Evolutionary conservation across 2,329 filamentous ascomycete genomes (phyloP), one percentile per base, ranked within the genome.

Genomic region (Fusarium armeniacum): DNA sequence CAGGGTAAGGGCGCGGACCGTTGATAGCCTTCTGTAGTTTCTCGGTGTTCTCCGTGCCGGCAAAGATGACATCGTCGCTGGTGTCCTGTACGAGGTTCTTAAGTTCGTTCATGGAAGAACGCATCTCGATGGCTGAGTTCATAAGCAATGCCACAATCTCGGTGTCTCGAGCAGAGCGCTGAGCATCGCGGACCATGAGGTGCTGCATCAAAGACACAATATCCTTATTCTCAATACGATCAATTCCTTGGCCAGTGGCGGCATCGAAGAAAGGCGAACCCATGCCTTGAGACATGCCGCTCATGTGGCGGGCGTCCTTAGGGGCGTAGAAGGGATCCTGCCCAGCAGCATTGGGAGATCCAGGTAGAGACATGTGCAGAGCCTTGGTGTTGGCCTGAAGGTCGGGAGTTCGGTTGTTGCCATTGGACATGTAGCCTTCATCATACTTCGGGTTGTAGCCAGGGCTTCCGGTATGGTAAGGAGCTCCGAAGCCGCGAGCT

Each of bases 121-220:
- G 93, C 94, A 98, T 98, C 81, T 99, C 96, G 15, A 96, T 91
- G 6, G 96, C 95, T 57, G 94, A 94, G 63, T 95, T 91, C 65
- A 99, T 96, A 33, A 99, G 88, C 1, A 96, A 95, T 47, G 98
- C 93, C 20, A 99, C 84, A 58, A 99, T 98, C 80, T 99, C 96
- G 0, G 96, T 98, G 75, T 99, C 96, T 45, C 96, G 89, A 46
- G 96, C 96, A 80, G 96, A 98, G 63, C 96, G 91, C 81, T 98
- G 95, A 41, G 95, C 96, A 81, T 99, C 96, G 36, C 96, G 91
- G 68, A 98, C 96, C 78, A 97, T 98, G 67, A 99, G 90, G 80
- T 99, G 96, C 77, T 99, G 95, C 96, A 99, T 99, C 65, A 99
- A 83, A 26, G 95, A 93, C 69, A 99, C 92, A 74, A 99, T 97